phyloP scores from a whole-genome alignment of 1,284 basidiomycete genomes.

The Cutaneotrichosporon sp. region DNA sequence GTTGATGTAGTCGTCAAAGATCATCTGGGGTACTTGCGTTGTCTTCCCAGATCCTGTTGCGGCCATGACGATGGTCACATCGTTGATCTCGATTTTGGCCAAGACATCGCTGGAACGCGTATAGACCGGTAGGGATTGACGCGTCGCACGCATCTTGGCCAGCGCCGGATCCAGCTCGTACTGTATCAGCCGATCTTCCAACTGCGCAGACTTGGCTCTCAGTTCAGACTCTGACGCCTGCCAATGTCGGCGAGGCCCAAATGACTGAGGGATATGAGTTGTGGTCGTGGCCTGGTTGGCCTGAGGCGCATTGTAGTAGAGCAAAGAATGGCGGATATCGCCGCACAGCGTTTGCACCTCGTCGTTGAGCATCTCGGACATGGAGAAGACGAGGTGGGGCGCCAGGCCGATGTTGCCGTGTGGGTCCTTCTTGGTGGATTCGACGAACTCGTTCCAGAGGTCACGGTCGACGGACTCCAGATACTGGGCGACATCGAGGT shows the following conservation, averaged over 20 bases:
- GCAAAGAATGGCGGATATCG: slow-evolving; percentile 58
- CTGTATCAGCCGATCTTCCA: slow-evolving; percentile 56
- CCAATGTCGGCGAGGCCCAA: slow-evolving; percentile 13
- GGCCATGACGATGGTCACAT: slow-evolving; percentile 90
- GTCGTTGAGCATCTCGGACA: slow-evolving; percentile 66
- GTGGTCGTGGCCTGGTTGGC: slow-evolving; percentile 24
- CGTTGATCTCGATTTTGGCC: slow-evolving; percentile 67
- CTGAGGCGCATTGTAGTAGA: slow-evolving; percentile 51
- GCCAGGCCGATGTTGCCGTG: slow-evolving; percentile 56
- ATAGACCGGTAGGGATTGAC: slow-evolving; percentile 69
- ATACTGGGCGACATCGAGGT: slow-evolving; percentile 81
- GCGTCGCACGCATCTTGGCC: slow-evolving; percentile 63
- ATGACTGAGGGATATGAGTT: not conserved
- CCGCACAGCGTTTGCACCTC: slow-evolving; percentile 67
- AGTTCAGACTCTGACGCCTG: slow-evolving; percentile 38
- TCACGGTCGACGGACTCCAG: slow-evolving; percentile 74
- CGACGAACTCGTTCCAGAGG: slow-evolving; percentile 70
- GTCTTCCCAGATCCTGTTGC: slow-evolving; percentile 95
- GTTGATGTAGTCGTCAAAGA: slow-evolving; percentile 80
- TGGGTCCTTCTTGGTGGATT: slow-evolving; percentile 33
- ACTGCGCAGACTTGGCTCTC: slow-evolving; percentile 58
- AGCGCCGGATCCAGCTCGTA: slow-evolving; percentile 64
- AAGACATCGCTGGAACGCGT: slow-evolving; percentile 63
- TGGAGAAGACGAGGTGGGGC: slow-evolving; percentile 65
- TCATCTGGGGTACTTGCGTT: slow-evolving; percentile 88